Base-by-base conservation (phyloP, 805 yeast species). In the Alloascoidea hylecoeti region DNA sequence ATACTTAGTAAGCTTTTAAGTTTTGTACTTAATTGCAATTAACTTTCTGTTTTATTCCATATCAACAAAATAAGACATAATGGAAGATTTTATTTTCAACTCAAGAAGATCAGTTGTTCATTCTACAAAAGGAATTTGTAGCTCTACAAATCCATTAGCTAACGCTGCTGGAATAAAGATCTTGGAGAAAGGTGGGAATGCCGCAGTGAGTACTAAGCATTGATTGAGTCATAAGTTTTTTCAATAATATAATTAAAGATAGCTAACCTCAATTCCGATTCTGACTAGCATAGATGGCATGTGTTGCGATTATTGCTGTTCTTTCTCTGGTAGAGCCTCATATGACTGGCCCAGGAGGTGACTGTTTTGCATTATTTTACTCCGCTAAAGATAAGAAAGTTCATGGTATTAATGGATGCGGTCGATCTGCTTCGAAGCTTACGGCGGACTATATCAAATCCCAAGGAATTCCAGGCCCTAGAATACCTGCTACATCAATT, bases 61-160 rank as follows among this genome's bases (percentile, higher is more conserved):
- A n/a, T n/a, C n/a, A n/a, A n/a, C n/a, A n/a, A n/a, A n/a, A n/a
- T n/a, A n/a, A n/a, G n/a, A n/a, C n/a, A n/a, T n/a, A n/a, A n/a
- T n/a, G n/a, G n/a, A n/a, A n/a, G n/a, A n/a, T n/a, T n/a, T n/a
- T n/a, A n/a, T n/a, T n/a, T 70, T 67, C 55, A 46, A 55, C 13
- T 78, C 85, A 2, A 61, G 89, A 48, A 62, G 94, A 38, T 79
- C 89, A 1, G 77, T 76, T 0, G 89, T 80, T 3, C 77, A 78
- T 52, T 78, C 88, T 3, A 59, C 75, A 15, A 71, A 70, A 49
- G 92, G 88, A 2, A 72, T 82, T 36, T 85, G 79, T 2, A 68
- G 83, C 1, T 75, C 86, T 2, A 63, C 88, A 0, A 92, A 83
- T 55, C 83, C 89, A 2, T 55, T 78, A 37, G 94, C 92, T 23